phyloP scores from a whole-genome alignment of 495 filamentous ascomycete species.

The Aspergillus ellipticus region DNA sequence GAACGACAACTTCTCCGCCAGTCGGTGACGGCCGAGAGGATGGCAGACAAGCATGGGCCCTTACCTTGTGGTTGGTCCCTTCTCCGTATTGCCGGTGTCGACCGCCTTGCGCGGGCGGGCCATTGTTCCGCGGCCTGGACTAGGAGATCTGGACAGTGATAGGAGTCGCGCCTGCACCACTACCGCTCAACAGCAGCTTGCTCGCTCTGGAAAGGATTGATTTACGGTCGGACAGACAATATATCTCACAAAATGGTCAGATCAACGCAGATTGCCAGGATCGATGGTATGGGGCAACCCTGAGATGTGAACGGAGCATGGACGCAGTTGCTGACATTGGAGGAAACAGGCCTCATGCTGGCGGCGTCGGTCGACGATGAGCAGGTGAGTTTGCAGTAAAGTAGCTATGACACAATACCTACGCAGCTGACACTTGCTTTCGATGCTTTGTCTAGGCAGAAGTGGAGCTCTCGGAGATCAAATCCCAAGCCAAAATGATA shows the following conservation, averaged over 20 bases:
- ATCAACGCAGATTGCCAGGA: conserved; percentile 88
- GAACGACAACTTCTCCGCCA: conserved; percentile 1
- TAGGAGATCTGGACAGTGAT: conserved; percentile 13
- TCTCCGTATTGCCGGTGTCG: conserved; percentile 26
- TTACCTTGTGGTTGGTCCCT: conserved; percentile 18
- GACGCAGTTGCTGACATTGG: conserved; percentile 24
- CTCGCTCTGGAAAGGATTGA: neutral
- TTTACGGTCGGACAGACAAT: neutral
- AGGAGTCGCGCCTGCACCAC: conserved; percentile 8
- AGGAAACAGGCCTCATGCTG: conserved; percentile 71
- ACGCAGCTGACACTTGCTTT: neutral
- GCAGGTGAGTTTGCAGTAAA: conserved; percentile 47
- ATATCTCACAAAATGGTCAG: conserved; percentile 67
- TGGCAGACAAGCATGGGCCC: neutral
- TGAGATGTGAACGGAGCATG: neutral
- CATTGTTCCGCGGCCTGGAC: conserved; percentile 27
- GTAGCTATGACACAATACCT: conserved; percentile 1
- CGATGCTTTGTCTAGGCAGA: conserved; percentile 51
- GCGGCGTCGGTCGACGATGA: conserved; percentile 93
- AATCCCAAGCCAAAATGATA: conserved; percentile 85
- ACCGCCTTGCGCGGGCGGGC: conserved; percentile 35
- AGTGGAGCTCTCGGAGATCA: conserved; percentile 78
- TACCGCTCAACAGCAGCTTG: neutral
- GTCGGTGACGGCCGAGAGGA: neutral
- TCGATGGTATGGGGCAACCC: conserved; percentile 70